phyloP scores from a whole-genome alignment of 768 basidiomycete species.

The Tylopilus subfusipes region DNA sequence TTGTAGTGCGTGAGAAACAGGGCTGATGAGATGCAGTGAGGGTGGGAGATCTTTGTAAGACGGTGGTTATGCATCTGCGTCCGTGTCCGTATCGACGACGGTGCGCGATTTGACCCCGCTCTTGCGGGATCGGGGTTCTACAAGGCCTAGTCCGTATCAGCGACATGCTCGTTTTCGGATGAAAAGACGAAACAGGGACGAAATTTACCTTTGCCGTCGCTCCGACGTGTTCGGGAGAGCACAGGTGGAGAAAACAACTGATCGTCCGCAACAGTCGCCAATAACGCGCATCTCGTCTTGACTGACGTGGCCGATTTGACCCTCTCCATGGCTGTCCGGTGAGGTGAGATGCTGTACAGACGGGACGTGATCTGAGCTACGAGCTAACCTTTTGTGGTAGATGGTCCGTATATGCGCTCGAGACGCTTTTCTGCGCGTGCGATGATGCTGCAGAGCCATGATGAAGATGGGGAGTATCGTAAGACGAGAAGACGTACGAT shows the following conservation, averaged over 20 bases:
- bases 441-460: constrained; percentile 15
- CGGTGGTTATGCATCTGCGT: background rate
- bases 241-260: constrained; percentile 15
- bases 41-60: constrained; percentile 9
- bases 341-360: background rate
- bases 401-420: constrained; percentile 28
- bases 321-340: constrained; percentile 15
- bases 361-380: background rate
- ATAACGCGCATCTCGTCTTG: constrained; percentile 5
- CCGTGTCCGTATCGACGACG: constrained; percentile 7
- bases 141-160: background rate
- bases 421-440: constrained; percentile 29
- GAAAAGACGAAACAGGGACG: background rate
- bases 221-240: constrained; percentile 15
- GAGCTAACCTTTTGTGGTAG: constrained; percentile 15
- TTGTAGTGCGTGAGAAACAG: background rate
- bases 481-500: constrained; percentile 17
- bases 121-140: background rate
- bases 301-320: constrained; percentile 16
- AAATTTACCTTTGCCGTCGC: background rate
- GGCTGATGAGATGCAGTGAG: background rate
- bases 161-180: background rate
- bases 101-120: constrained; percentile 1
- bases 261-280: constrained; percentile 8
- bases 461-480: background rate